These are phyloP conservation scores for Oropetium thomaeum DNA, from an alignment of 176 grass and related monocot species.

Conservation along the genomic window DNA sequence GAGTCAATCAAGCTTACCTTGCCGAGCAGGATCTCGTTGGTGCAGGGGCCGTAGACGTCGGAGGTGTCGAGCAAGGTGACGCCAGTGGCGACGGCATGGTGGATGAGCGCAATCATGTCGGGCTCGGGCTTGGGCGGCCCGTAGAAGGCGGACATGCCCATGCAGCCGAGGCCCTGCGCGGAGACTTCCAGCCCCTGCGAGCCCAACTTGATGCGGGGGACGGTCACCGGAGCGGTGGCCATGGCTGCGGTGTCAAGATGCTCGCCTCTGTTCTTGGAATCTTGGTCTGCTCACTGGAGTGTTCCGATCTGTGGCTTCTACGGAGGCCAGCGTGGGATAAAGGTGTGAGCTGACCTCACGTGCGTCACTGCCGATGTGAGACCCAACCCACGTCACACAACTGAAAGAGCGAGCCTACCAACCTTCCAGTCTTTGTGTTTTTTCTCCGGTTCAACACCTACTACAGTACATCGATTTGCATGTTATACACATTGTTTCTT, in stretches of 20 bases:
- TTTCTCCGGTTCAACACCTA: too few species aligned
- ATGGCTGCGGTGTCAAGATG: not conserved
- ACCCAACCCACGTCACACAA: too few species aligned
- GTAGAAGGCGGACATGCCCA: slow-evolving; percentile 49
- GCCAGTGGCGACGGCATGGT: slow-evolving; percentile 57
- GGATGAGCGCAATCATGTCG: slow-evolving; percentile 74
- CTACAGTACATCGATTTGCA: too few species aligned
- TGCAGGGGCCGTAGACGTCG: slow-evolving; percentile 78
- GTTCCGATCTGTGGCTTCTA: too few species aligned
- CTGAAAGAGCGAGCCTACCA: too few species aligned
- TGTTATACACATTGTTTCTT: too few species aligned
- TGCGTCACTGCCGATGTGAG: too few species aligned
- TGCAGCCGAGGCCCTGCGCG: slow-evolving; percentile 40
- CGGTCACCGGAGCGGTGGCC: not conserved
- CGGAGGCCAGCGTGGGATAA: too few species aligned
- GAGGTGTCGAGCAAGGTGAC: slow-evolving; percentile 81
- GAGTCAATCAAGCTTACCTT: not conserved
- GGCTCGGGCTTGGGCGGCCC: slow-evolving; percentile 60
- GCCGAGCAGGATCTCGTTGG: slow-evolving; percentile 73
- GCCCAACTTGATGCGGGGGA: slow-evolving; percentile 22
- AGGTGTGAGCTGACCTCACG: too few species aligned
- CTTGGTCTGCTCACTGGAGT: too few species aligned
- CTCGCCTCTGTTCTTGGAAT: not conserved
- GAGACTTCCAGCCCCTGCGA: slow-evolving; percentile 54
- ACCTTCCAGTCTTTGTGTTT: too few species aligned